A percentile compares a stretch with the other conserved stretches of the same genome.
phyloP scores from a whole-genome alignment of 495 filamentous ascomycete species.

The Evernia prunastri region DNA sequence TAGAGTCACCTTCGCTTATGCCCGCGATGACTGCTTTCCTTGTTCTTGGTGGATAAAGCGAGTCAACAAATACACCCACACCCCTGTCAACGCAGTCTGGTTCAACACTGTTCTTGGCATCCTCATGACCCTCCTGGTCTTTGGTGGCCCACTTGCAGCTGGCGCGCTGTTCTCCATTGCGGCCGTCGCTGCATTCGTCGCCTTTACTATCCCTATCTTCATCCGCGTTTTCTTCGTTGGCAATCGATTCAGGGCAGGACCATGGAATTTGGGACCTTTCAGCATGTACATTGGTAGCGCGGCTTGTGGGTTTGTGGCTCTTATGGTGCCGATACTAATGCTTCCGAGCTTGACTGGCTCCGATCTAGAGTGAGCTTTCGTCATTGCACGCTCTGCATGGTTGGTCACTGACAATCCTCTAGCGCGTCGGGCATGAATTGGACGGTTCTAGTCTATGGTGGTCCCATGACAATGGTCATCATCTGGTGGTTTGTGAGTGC shows the following conservation, averaged over 20 bases:
- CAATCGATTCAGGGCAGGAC: constrained; percentile 59
- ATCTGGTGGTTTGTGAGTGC: constrained; percentile 70
- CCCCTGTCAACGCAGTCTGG: constrained; percentile 74
- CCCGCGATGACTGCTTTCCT: constrained; percentile 71
- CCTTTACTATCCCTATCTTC: constrained; percentile 69
- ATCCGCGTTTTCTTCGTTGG: constrained; percentile 71
- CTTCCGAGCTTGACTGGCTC: constrained; percentile 54
- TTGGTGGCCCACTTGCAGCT: constrained; percentile 59
- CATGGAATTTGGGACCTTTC: constrained; percentile 65
- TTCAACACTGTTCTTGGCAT: constrained; percentile 62
- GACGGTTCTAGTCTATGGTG: constrained; percentile 72
- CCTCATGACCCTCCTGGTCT: constrained; percentile 59
- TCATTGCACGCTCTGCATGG: not conserved
- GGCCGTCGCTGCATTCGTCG: constrained; percentile 66
- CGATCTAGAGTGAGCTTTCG: constrained; percentile 45
- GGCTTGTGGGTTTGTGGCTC: constrained; percentile 55
- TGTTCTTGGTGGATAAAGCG: constrained; percentile 56
- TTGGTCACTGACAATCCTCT: constrained; percentile 13
- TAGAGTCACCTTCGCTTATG: constrained; percentile 73
- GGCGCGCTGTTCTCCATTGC: constrained; percentile 73
- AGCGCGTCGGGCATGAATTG: constrained; percentile 55
- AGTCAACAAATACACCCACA: constrained; percentile 60
- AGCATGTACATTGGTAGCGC: constrained; percentile 55
- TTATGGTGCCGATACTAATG: constrained; percentile 73
- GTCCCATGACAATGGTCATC: constrained; percentile 53